A percentile compares a stretch with the other conserved stretches of the same genome.
These are phyloP conservation scores for Fusarium neocosmosporiellum DNA, from an alignment of 2,329 filamentous ascomycete species.

Conservation along the genomic window DNA sequence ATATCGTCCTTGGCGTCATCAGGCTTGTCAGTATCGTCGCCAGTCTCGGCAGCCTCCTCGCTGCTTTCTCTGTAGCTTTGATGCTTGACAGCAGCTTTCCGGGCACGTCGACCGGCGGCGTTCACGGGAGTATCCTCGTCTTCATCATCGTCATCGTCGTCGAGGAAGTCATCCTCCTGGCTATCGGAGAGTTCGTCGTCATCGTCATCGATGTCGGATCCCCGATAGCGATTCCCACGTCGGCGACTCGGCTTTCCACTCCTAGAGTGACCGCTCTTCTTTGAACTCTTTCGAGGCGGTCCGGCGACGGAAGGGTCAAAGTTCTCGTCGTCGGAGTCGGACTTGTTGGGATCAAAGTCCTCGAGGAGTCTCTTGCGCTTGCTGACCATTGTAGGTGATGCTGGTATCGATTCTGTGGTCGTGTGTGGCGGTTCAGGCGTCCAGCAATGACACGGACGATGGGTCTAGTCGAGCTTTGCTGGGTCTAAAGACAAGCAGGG, in stretches of 20 bases:
- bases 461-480: constrained; percentile 22
- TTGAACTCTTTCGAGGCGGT: constrained; percentile 53
- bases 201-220: constrained; percentile 70
- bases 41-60: constrained; percentile 53
- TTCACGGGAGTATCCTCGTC: constrained; percentile 57
- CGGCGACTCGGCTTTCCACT: constrained; percentile 48
- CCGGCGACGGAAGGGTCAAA: constrained; percentile 66
- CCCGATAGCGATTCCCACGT: constrained; percentile 60
- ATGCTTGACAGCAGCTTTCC: constrained; percentile 58
- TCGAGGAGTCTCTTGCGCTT: constrained; percentile 70
- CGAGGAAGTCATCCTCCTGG: constrained; percentile 61
- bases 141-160: constrained; percentile 57
- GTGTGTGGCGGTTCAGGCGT: constrained; percentile 3
- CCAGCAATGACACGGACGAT: constrained; percentile 8
- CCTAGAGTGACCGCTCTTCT: constrained; percentile 55
- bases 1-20: constrained; percentile 45
- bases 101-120: constrained; percentile 60
- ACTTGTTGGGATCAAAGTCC: constrained; percentile 74
- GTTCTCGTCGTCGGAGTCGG: constrained; percentile 74
- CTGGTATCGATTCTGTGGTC: neutral
- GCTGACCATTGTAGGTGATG: constrained; percentile 45
- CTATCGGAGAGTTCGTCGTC: constrained; percentile 68
- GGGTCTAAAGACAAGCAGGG: constrained; percentile 24
- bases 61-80: constrained; percentile 61
- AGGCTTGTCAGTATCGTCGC: constrained; percentile 43